These are phyloP conservation scores for Kluyveromyces lactis DNA, from an alignment of 805 yeast species.

Conservation along the genomic window DNA sequence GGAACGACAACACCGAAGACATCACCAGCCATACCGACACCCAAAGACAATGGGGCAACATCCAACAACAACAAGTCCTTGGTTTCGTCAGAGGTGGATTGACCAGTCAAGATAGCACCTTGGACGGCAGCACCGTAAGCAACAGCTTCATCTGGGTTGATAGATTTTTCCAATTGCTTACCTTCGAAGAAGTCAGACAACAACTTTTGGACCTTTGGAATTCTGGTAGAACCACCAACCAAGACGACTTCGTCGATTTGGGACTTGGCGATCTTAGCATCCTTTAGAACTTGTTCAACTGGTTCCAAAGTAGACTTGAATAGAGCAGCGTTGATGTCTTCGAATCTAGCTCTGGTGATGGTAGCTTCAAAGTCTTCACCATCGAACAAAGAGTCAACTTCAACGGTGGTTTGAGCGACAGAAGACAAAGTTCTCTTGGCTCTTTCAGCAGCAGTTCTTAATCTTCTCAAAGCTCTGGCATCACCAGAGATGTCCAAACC, in stretches of 20 bases:
- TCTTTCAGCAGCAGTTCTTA: conserved; percentile 98
- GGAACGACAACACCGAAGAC: conserved; percentile 98
- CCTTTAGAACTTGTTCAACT: conserved; percentile 91
- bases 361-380: conserved; percentile 94
- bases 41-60: conserved; percentile 96
- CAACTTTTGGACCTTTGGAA: conserved; percentile 95
- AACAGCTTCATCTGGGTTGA: conserved; percentile 99
- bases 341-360: conserved; percentile 97
- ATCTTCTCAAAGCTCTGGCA: conserved; percentile 95
- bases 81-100: conserved; percentile 81
- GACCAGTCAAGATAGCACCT: conserved; percentile 97
- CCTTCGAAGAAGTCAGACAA: conserved; percentile 94
- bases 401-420: conserved; percentile 91
- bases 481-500: conserved; percentile 83
- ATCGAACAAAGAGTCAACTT: conserved; percentile 88
- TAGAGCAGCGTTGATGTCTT: conserved; percentile 86
- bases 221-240: conserved; percentile 98
- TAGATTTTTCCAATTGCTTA: conserved; percentile 91
- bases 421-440: conserved; percentile 98
- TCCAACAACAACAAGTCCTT: conserved; percentile 92
- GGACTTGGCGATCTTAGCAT: conserved; percentile 76
- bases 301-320: conserved; percentile 93
- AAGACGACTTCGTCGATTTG: conserved; percentile 89
- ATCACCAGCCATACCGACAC: conserved; percentile 99
- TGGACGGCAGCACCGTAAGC: conserved; percentile 99